Evolutionary conservation across 164 flowering plant genomes (phyloP), one percentile per base, ranked within the genome.

Genomic region (Protea cynaroides): DNA sequence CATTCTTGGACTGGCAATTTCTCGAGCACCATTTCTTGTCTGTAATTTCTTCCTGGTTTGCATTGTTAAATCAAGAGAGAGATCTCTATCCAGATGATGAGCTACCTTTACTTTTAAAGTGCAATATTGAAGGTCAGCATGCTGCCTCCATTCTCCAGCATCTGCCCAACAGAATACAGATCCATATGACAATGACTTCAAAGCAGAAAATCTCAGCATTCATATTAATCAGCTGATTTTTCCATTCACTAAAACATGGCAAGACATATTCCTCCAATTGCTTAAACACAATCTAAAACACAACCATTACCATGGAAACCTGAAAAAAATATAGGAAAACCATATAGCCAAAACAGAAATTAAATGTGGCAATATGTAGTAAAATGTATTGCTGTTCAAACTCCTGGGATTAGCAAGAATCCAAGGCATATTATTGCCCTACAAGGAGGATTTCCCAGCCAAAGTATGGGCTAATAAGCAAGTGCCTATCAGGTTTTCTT

Each of bases 1-100:
- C 66, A 71, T 80, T 70, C 80, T 84, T 14, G 92, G 71, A 72
- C 79, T 81, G 37, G 76, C 81, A 75, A 55, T 64, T 68, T 81
- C 90, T 63, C 79, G 63, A 43, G 76, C 62, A 70, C 81, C 76
- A 77, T 58, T 82, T 77, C 81, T 80, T 58, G 81, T 77, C 11
- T 70, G 47, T 54, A 65, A 40, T 71, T 79, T 88, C 73, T 84
- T 90, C 83, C 74, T 89, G 49, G 84, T 92, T 79, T 79, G 94
- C 96, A 92, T 92, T 52, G 64, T 65, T 24, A 56, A 18, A 19
- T 18, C 19, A 21, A 36, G 60, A 29, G 24, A 63, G 44, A 68
- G 37, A 12, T 4, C 21, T 25, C 61, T 40, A 56, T 64, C 22
- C 74, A 64, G 43, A 50, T 59, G 37, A 25, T 56, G 52, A 40